Conservation (phyloP, 2,329 filamentous ascomycete genomes). For the Cladosporium sp. region DNA sequence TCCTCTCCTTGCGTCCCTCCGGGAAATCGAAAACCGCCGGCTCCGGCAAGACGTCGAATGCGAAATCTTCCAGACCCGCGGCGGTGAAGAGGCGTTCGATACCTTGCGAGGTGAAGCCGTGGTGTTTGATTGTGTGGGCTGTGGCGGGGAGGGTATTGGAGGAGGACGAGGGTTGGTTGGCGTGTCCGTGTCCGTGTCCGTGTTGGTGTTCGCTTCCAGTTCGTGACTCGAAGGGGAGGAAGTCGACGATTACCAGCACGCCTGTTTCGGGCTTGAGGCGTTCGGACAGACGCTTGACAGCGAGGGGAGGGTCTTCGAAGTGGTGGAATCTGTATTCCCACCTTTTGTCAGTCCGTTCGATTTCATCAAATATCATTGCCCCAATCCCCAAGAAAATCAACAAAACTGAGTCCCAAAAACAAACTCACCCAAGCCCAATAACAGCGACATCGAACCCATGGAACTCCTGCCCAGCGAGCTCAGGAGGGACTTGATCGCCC, state of each 20-base stretch:
- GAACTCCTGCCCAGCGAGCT: constrained; percentile 29
- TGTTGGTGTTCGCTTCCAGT: background rate
- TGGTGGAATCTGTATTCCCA: constrained; percentile 38
- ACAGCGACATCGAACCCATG: constrained; percentile 41
- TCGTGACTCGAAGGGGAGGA: constrained; percentile 21
- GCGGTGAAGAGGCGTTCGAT: constrained; percentile 25
- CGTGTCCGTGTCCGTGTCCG: too few species aligned
- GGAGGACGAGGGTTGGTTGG: constrained; percentile 13
- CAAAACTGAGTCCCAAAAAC: too few species aligned
- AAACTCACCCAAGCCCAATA: constrained; percentile 33
- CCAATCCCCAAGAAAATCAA: too few species aligned
- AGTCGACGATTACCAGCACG: constrained; percentile 28
- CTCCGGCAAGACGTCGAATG: constrained; percentile 27
- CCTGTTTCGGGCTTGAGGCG: constrained; percentile 26
- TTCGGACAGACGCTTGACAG: constrained; percentile 24
- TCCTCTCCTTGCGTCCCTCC: constrained; percentile 23
- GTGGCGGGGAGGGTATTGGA: constrained; percentile 18
- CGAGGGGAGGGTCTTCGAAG: constrained; percentile 31
- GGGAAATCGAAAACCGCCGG: constrained; percentile 26
- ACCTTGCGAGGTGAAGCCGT: constrained; percentile 26
- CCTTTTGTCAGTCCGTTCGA: too few species aligned
- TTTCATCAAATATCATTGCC: too few species aligned
- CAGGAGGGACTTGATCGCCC: constrained; percentile 21
- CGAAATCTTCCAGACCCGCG: constrained; percentile 29
- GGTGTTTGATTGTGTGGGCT: constrained; percentile 30